Base-by-base conservation (phyloP, 1,284 basidiomycete species). In the Singerocomus rubriflavus region DNA sequence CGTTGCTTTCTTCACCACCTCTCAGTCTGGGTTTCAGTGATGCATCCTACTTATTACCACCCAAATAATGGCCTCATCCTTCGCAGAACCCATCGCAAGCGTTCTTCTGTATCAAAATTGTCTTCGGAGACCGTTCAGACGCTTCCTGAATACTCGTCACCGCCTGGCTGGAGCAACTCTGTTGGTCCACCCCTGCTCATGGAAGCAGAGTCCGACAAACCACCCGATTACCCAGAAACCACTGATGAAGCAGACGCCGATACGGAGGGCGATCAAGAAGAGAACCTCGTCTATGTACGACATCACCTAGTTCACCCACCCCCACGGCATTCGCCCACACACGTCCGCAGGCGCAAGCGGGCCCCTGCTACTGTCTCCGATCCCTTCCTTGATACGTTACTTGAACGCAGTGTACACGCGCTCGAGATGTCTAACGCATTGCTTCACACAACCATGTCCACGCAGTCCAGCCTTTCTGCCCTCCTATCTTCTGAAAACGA, bases 341-440 rank as follows among this genome's bases (percentile, higher is more conserved):
- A 55, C 31, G 42, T 45, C 47, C 62, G 64, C 43, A 63, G 57
- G 40, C 65, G 61, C 46, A 64, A 58, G 44, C 61, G 56, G 12
- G 42, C 30, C 11, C 33, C 46, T 45, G 30, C 31, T 17, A 44
- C 46, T 45, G 39, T 62, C 5, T 59, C 61, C 21, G 73, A 76
- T 55, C 70, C 73, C 21, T 82, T 79, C 59, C 76, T 91, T 21
- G 88, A 90, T 67, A 78, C 83, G n/a, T 73, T 91, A 13, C 75
- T 91, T 4, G 85, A 82, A 55, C 80, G 88, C 54, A 89, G 86
- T 56, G 85, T 91, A 14, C 82, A 88, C 67, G 89, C 89, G 5
- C 73, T 91, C 9, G 89, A 91, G 64, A 82, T 89, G 73, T 91
- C 88, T 8, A 91, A 91, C 55, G 76, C 80, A 5, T 73, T 91